A percentile compares a stretch with the other conserved stretches of the same genome.
These are phyloP conservation scores for Sonneratia caseolaris DNA, from an alignment of 345 rosid genomes.

Conservation along the genomic window DNA sequence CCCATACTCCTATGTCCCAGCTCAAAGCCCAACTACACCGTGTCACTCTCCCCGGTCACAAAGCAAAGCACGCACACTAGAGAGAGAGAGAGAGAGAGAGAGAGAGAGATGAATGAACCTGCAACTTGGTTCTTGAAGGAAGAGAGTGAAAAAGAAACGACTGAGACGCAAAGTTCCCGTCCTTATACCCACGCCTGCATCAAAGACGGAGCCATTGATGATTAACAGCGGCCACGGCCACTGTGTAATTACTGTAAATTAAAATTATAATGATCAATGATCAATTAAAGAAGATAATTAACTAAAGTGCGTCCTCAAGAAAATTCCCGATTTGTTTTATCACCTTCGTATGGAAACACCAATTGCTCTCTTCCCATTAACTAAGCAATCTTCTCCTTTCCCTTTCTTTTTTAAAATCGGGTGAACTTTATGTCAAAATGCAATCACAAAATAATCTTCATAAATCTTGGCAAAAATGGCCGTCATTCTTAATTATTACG, in stretches of 20 bases:
- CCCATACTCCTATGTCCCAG: slow-evolving; percentile 7
- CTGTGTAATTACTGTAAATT: not conserved
- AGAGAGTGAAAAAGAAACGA: slow-evolving; percentile 16
- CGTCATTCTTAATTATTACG: too few relatives aligned
- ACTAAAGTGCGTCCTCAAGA: not conserved
- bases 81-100: slow-evolving; percentile 11
- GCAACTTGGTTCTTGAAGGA: slow-evolving; percentile 17
- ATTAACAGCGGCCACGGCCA: slow-evolving; percentile 83
- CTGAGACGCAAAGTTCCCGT: slow-evolving; percentile 34
- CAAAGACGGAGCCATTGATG: slow-evolving; percentile 79
- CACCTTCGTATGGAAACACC: not conserved
- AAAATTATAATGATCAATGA: not conserved
- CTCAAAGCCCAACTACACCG: slow-evolving; percentile 2
- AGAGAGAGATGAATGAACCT: slow-evolving; percentile 16
- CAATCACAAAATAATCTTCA: too few relatives aligned
- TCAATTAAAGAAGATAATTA: not conserved
- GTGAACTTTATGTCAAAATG: too few relatives aligned
- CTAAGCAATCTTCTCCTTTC: too few relatives aligned
- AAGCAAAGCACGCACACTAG: not conserved
- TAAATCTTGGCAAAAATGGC: too few relatives aligned
- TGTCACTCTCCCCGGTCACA: not conserved
- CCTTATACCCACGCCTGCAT: slow-evolving; percentile 98
- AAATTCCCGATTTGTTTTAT: not conserved
- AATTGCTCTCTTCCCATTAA: too few relatives aligned
- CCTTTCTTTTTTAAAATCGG: too few relatives aligned